These are phyloP conservation scores for Neonectria coccinea DNA, from an alignment of 2,329 filamentous ascomycete genomes.

Conservation along the genomic window DNA sequence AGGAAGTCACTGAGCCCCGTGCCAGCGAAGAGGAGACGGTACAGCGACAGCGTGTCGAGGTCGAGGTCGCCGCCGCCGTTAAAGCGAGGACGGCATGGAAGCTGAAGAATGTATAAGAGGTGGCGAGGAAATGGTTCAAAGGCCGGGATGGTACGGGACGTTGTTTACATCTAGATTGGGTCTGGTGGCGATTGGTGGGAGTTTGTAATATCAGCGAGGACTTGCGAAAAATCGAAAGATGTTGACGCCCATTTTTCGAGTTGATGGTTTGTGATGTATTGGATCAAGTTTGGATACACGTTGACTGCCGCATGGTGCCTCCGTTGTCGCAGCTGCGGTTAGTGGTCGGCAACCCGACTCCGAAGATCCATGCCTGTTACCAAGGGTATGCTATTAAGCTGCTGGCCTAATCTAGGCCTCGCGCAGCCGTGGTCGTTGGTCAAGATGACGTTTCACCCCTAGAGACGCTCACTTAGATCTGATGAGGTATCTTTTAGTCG, in stretches of 20 bases:
- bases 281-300: not conserved
- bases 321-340: too few relatives aligned
- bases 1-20: conserved; percentile 43
- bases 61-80: conserved; percentile 49
- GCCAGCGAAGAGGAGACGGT: conserved; percentile 47
- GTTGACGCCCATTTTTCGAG: conserved; percentile 28
- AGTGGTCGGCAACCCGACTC: too few relatives aligned
- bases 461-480: too few relatives aligned
- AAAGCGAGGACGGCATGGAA: conserved; percentile 48
- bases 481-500: too few relatives aligned
- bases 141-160: conserved; percentile 26
- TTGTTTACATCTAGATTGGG: conserved; percentile 34
- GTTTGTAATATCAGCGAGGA: conserved; percentile 38
- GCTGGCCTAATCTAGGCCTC: too few relatives aligned
- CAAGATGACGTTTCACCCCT: not conserved
- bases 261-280: conserved; percentile 8
- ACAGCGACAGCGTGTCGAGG: conserved; percentile 48
- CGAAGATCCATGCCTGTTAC: not conserved
- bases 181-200: conserved; percentile 29
- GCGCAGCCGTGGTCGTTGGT: too few relatives aligned
- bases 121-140: conserved; percentile 7
- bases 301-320: not conserved
- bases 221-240: conserved; percentile 40
- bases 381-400: not conserved
- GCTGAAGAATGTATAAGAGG: conserved; percentile 29